Conservation (phyloP, 345 rosid species). For the Erodium maritimum region DNA sequence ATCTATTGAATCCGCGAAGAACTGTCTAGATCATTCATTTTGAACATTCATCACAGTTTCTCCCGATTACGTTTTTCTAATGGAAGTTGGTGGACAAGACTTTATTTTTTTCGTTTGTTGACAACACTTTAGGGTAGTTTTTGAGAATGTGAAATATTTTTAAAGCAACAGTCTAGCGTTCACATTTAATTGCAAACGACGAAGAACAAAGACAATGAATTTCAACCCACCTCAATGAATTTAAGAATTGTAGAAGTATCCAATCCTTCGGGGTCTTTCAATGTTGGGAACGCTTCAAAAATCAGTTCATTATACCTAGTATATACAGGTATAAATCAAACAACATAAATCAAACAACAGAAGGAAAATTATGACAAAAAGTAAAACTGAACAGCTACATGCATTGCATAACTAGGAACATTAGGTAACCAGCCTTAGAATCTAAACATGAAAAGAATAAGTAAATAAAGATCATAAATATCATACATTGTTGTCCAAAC, state of each 20-base stretch:
- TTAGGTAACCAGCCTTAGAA: background rate
- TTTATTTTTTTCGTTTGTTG: no score
- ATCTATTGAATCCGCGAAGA: no score
- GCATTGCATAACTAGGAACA: background rate
- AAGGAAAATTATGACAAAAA: background rate
- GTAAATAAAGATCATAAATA: no score
- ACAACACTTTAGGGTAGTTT: no score
- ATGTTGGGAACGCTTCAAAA: constrained; percentile 59
- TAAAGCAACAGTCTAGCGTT: background rate
- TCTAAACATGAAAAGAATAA: background rate
- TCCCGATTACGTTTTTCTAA: no score
- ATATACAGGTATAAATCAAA: constrained; percentile 1
- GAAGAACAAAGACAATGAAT: background rate
- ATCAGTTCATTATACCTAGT: constrained; percentile 60
- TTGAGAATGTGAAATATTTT: no score
- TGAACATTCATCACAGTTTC: no score
- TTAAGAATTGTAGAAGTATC: constrained; percentile 46
- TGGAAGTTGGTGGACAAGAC: no score
- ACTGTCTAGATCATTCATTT: no score
- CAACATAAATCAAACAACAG: no score
- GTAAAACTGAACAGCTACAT: background rate
- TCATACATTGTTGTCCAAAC: background rate
- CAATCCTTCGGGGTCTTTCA: constrained; percentile 52
- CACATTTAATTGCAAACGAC: no score
- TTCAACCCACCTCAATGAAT: constrained; percentile 26